These are phyloP conservation scores for Ochromonadaceae sp. DNA, from an alignment of 352 stramenopile species.

Conservation along the genomic window DNA sequence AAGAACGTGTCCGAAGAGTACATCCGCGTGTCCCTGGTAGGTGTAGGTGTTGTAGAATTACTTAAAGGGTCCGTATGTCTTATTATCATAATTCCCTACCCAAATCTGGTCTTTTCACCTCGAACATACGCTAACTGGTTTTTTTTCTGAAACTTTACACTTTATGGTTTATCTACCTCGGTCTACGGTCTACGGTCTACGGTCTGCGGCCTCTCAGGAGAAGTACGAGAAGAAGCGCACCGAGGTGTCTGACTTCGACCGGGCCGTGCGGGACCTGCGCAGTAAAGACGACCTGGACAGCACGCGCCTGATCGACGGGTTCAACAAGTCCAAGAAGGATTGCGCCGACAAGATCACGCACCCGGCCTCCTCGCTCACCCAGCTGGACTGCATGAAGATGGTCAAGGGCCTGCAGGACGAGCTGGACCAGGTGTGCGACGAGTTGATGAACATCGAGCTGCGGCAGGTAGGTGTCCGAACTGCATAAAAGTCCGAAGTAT, in stretches of 20 bases:
- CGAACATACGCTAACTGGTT: too few species aligned
- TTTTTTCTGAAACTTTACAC: too few species aligned
- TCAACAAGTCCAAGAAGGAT: constrained; percentile 52
- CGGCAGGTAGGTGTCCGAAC: too few species aligned
- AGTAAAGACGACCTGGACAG: constrained; percentile 35
- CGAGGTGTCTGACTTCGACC: constrained; percentile 45
- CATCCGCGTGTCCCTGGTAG: constrained; percentile 52
- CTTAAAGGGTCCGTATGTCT: constrained; percentile 28
- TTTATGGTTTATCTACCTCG: neutral
- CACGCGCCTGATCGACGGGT: constrained; percentile 54
- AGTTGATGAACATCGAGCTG: constrained; percentile 37
- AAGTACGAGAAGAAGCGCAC: constrained; percentile 48
- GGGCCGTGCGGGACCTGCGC: constrained; percentile 24
- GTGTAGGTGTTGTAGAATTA: too few species aligned
- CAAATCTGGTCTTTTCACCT: too few species aligned
- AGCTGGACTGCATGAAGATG: neutral
- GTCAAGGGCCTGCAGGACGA: constrained; percentile 17
- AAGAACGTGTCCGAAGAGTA: constrained; percentile 58
- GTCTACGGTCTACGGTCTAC: neutral
- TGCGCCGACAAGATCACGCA: neutral
- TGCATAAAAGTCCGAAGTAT: too few species aligned
- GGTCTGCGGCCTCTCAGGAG: neutral
- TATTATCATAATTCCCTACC: too few species aligned
- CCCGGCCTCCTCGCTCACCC: constrained; percentile 2
- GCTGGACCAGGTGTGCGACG: constrained; percentile 28